Evolutionary conservation across 176 grass and related monocot genomes (phyloP).

Genomic region (Bolboschoenus planiculmis): DNA sequence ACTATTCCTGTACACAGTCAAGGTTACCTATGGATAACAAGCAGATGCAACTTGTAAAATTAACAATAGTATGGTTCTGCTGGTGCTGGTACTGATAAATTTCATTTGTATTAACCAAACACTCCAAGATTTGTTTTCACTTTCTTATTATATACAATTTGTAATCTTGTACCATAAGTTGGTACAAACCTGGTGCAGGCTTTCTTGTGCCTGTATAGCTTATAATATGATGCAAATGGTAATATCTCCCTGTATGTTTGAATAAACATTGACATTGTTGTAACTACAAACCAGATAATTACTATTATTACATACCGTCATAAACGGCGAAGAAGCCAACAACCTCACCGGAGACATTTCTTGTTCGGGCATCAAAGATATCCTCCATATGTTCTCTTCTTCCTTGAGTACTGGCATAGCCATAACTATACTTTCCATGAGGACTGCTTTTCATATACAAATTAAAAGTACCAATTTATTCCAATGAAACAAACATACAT

Average conservation of each 20-base stretch:
- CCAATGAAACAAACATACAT: background rate
- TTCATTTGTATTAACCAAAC: background rate
- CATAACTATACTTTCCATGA: conserved; percentile 15
- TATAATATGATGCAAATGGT: background rate
- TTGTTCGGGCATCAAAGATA: background rate
- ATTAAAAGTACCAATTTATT: background rate
- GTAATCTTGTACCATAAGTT: background rate
- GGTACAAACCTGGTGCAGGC: too few relatives aligned
- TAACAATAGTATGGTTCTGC: background rate
- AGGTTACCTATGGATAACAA: background rate
- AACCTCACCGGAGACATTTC: background rate
- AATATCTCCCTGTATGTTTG: background rate
- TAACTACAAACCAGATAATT: background rate
- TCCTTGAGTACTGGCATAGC: conserved; percentile 19
- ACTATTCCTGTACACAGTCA: background rate
- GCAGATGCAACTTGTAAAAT: background rate
- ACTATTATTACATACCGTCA: conserved; percentile 14
- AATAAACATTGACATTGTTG: background rate
- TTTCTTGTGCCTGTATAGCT: too few relatives aligned
- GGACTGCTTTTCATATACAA: conserved; percentile 11
- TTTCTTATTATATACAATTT: background rate
- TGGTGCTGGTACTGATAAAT: background rate
- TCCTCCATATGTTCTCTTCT: conserved; percentile 22
- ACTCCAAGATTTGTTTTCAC: background rate
- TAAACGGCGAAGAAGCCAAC: conserved; percentile 21